Base-by-base conservation (phyloP, 2,329 filamentous ascomycete species). In the Neofusicoccum sp. region DNA sequence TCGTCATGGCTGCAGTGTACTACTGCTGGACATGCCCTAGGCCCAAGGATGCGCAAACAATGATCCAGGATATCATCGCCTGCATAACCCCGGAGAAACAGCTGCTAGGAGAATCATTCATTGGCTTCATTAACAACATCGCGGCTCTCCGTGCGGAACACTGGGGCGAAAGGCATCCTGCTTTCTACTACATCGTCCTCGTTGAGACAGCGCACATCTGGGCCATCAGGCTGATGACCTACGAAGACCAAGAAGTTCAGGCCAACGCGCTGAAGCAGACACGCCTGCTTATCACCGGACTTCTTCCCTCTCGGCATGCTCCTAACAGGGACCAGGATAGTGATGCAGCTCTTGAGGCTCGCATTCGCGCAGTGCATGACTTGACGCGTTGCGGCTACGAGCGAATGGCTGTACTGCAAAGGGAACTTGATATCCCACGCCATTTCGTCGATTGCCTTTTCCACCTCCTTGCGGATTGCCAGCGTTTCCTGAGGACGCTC, bases 181-280 rank as follows among this genome's bases (percentile, higher is more conserved):
- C 69, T n/a, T 63, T 63, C 6, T 69, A 73, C 57, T 68, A 69
- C 47, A 54, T 66, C 26, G 58, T 58, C 34, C 54, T 67, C 7
- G 67, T 75, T 24, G 6, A 34, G 2, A 63, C 54, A 16, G 64
- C 66, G 11, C 63, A 62, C 14, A 33, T 47, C 5, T 73, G 67
- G 54, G 65, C 66, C 1, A 53, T 64, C 9, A 58, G 67, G 1
- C 57, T 75, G 34, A 68, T 75, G 4, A 61, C 72, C 8, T 68
- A 71, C 36, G 64, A 70, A 3, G 65, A 72, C 11, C 70, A 72
- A 2, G 61, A 30, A 9, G 65, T 75, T n/a, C 70, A 71, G 12
- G 65, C 64, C 11, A 63, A 59, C n/a, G 61, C 69, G 8, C 56
- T 63, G 0, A 63, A 57, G 1, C 63, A 70, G 28, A 53, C 74